These are phyloP conservation scores for Kwoniella shandongensis DNA, from an alignment of 768 basidiomycete species.

Conservation along the genomic window DNA sequence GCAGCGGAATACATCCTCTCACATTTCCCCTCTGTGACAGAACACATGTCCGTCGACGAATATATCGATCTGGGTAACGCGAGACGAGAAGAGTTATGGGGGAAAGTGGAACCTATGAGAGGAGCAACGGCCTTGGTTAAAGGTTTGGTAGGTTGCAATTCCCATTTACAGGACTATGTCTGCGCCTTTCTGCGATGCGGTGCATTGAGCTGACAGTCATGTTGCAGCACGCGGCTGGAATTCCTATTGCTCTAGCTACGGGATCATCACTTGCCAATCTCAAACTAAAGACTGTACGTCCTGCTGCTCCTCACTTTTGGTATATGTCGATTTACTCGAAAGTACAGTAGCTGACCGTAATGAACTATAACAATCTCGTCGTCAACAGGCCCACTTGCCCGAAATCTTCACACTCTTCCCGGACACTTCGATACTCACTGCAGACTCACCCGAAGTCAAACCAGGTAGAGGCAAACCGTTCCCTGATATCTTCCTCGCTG, in stretches of 20 bases:
- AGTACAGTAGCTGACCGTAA: background rate
- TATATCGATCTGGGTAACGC: constrained; percentile 40
- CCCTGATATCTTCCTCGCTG: constrained; percentile 52
- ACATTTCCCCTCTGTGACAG: constrained; percentile 37
- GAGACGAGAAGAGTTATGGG: constrained; percentile 42
- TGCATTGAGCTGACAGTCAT: background rate
- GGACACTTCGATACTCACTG: constrained; percentile 43
- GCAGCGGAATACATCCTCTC: constrained; percentile 42
- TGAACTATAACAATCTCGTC: too few relatives aligned
- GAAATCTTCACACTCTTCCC: constrained; percentile 50
- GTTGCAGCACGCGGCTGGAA: constrained; percentile 45
- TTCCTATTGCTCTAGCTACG: constrained; percentile 51
- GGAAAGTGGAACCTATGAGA: constrained; percentile 44
- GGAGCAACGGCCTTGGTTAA: constrained; percentile 46
- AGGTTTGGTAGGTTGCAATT: constrained; percentile 39
- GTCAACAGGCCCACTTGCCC: constrained; percentile 43
- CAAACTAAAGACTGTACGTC: constrained; percentile 45
- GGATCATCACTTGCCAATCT: constrained; percentile 41
- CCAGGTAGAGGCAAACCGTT: constrained; percentile 51
- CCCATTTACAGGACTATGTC: background rate
- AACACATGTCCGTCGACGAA: constrained; percentile 45
- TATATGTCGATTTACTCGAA: background rate
- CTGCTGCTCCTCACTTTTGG: background rate
- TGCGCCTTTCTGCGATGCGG: background rate
- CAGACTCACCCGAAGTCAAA: constrained; percentile 46